phyloP scores from a whole-genome alignment of 1,284 basidiomycete species.

The Tilletia horrida region DNA sequence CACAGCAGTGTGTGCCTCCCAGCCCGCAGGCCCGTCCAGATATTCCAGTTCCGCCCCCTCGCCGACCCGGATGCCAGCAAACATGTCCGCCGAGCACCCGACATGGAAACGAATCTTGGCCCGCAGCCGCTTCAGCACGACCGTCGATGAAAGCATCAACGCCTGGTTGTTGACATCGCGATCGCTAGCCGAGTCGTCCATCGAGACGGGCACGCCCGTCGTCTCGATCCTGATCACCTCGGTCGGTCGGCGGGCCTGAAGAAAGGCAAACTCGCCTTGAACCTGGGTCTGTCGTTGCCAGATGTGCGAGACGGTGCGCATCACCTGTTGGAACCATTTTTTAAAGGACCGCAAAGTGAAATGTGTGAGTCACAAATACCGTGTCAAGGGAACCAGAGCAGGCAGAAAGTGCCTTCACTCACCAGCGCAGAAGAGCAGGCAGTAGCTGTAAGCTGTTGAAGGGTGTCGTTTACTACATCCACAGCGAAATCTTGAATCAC shows the following conservation, averaged over 20 bases:
- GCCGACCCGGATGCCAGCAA: slow-evolving; percentile 18
- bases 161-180: no score
- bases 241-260: background rate
- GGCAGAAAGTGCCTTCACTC: background rate
- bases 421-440: slow-evolving; percentile 4
- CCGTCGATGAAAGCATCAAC: background rate
- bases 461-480: background rate
- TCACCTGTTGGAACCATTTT: background rate
- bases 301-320: background rate
- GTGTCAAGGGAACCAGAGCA: background rate
- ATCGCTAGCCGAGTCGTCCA: background rate
- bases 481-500: slow-evolving; percentile 1
- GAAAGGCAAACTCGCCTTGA: background rate
- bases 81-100: slow-evolving; percentile 20
- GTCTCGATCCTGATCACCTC: background rate
- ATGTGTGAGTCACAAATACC: background rate
- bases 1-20: slow-evolving; percentile 28
- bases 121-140: background rate
- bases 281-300: background rate
- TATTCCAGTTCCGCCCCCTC: slow-evolving; percentile 26
- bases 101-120: slow-evolving; percentile 23
- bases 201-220: no score
- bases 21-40: slow-evolving; percentile 27
- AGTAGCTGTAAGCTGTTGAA: background rate
- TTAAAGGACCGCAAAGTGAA: background rate